These are phyloP conservation scores for Leishmania martiniquensis DNA, from an alignment of 208 protist genomes.

Conservation along the genomic window DNA sequence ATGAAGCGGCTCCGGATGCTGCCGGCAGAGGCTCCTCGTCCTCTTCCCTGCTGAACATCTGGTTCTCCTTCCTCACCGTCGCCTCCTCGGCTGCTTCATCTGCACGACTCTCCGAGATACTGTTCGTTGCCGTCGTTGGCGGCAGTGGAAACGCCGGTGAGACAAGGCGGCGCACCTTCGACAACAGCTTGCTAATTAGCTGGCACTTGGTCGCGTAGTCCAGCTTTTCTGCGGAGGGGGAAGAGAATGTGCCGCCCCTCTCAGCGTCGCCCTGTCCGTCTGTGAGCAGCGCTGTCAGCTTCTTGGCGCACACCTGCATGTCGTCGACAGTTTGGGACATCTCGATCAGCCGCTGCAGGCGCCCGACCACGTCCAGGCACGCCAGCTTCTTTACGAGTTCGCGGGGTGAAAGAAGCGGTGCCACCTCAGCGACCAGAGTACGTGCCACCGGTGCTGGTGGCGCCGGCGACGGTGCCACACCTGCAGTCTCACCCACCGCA, in stretches of 20 bases:
- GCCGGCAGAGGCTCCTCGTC: not conserved
- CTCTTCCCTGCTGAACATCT: not conserved
- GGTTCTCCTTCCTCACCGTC: not conserved
- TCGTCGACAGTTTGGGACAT: conserved; percentile 45
- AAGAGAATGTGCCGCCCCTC: not conserved
- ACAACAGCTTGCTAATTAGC: conserved; percentile 79
- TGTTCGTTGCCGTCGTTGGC: not conserved
- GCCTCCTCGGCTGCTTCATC: not conserved
- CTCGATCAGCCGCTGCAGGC: conserved; percentile 77
- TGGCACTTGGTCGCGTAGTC: conserved; percentile 67
- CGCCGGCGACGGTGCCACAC: not conserved
- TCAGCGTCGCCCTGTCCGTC: conserved; percentile 17
- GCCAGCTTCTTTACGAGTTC: conserved; percentile 68
- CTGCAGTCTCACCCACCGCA: not conserved
- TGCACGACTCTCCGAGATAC: not conserved
- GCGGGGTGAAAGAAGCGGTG: conserved; percentile 58
- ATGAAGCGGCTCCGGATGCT: not conserved
- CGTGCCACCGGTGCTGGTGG: not conserved
- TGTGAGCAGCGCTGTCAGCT: conserved; percentile 26
- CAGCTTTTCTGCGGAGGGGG: conserved; percentile 8
- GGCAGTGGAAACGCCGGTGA: conserved; percentile 18
- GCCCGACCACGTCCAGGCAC: conserved; percentile 58
- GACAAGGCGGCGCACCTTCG: conserved; percentile 71
- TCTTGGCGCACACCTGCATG: conserved; percentile 47
- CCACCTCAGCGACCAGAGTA: conserved; percentile 24